Base-by-base conservation (phyloP, 2,329 filamentous ascomycete species). In the Microthyrium microscopicum region DNA sequence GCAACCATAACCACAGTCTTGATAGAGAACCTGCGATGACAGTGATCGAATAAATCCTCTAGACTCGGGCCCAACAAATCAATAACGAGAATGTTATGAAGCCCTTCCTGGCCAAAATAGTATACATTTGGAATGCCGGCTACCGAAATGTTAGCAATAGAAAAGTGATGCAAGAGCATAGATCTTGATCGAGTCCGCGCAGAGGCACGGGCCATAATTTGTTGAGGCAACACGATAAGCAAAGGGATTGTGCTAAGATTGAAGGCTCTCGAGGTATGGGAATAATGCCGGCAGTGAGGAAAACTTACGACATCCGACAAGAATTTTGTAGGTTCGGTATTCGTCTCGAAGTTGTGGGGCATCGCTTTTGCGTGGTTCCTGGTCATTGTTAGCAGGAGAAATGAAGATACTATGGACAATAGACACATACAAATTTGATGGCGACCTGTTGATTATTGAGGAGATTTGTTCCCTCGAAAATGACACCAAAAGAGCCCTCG, bases 1-100 rank as follows among this genome's bases (percentile, higher is more conserved):
- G 89, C 87, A 37, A 95, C 85, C 89, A 95, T 94, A 41, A 95
- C 85, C 9, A 94, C 87, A 0, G 89, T 98, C 70, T 98, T 95
- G 56, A 87, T 85, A 5, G 80, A 77, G 61, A 98, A 98, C 46
- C 85, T 77, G 47, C 87, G 72, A 52, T 89, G 89, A 64, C 87
- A 98, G 59, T 92, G 84, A 54, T 98, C 87, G 54, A 98, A 98
- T 15, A 98, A 70, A 52, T 98, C 87, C 55, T 98, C 87, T 39
- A 98, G 68, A 42, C 84, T 93, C 33, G 87, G 87, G 12, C 87
- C 87, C 18, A 98, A 75, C 26, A 98, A 68, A 60, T 98, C 87
- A 50, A 95, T 95, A 46, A 98, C 87, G 32, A 98, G 76, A 46
- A 95, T 95, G 62, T 98, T 95, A 66, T 98, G 89, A 20, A 95